Percentiles rank a stretch among this genome's conserved stretches.
Evolutionary conservation across 116 monocot genomes (phyloP).

Genomic region (Cymodocea nodosa): DNA sequence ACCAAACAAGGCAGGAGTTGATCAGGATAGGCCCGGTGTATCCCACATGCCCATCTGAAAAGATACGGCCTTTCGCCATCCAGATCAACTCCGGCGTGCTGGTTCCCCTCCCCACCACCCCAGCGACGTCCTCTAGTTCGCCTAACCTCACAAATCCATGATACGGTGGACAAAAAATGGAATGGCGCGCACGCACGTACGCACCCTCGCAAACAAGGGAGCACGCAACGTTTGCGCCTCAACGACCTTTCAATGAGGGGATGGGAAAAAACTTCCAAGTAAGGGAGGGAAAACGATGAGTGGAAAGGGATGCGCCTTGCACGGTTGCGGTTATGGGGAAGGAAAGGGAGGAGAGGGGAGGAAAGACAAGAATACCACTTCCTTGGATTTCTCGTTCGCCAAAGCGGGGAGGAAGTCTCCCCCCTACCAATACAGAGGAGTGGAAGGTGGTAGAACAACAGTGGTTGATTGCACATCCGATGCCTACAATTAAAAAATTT

Average conservation of each 20-base stretch:
- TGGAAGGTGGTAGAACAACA: too few species aligned
- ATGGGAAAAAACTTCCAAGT: neutral
- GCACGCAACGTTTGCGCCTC: neutral
- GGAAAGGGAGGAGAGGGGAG: neutral
- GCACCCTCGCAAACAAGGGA: too few species aligned
- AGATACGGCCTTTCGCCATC: neutral
- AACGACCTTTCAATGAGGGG: neutral
- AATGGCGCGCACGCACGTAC: too few species aligned
- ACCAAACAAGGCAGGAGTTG: neutral
- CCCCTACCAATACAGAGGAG: too few species aligned
- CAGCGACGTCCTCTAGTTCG: too few species aligned
- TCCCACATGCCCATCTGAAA: neutral
- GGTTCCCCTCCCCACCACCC: too few species aligned
- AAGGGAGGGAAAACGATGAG: neutral
- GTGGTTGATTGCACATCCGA: too few species aligned
- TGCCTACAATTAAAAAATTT: too few species aligned
- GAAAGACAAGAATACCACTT: neutral
- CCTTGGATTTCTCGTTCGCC: too few species aligned
- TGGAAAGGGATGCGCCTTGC: neutral
- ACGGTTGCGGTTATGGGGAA: neutral
- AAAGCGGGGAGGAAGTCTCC: too few species aligned
- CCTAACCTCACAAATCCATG: too few species aligned
- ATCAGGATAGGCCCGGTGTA: neutral
- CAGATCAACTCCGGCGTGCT: neutral
- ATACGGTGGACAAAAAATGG: too few species aligned